Evolutionary conservation across 2,329 filamentous ascomycete genomes (phyloP).

Genomic region (Dothideomycetes sp.): DNA sequence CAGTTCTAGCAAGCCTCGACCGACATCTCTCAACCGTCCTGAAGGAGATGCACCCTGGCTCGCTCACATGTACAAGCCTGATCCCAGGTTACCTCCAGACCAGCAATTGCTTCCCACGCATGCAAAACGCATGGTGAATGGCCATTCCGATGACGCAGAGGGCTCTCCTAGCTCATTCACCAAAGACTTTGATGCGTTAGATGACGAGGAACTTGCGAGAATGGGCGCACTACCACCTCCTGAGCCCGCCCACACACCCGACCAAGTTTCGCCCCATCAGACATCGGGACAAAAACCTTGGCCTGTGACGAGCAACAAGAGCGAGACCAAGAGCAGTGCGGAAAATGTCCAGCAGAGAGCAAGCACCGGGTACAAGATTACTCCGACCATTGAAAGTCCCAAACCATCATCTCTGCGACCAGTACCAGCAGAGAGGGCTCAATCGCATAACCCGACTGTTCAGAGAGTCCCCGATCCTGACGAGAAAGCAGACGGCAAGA

Average conservation of each 20-base stretch:
- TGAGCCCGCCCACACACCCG: constrained; percentile 2
- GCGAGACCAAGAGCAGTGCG: constrained; percentile 19
- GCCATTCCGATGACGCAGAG: constrained; percentile 88
- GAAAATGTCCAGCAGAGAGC: constrained; percentile 29
- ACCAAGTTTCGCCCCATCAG: neutral
- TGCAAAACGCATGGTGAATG: constrained; percentile 80
- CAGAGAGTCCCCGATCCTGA: constrained; percentile 46
- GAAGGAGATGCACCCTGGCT: constrained; percentile 97
- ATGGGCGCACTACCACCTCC: constrained; percentile 25
- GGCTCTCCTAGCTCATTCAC: constrained; percentile 79
- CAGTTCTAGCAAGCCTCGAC: constrained; percentile 26
- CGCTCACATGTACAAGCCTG: constrained; percentile 87
- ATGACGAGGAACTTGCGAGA: constrained; percentile 48
- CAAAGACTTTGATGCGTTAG: constrained; percentile 79
- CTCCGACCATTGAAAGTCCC: constrained; percentile 34
- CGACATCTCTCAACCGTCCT: constrained; percentile 49
- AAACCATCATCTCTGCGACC: constrained; percentile 17
- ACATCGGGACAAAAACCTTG: constrained; percentile 13
- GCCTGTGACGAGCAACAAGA: constrained; percentile 22
- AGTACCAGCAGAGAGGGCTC: neutral
- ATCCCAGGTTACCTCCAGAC: constrained; percentile 85
- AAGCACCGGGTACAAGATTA: constrained; percentile 38
- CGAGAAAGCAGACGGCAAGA: constrained; percentile 44
- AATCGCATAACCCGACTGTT: constrained; percentile 29
- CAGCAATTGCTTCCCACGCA: constrained; percentile 94